phyloP scores from a whole-genome alignment of 495 filamentous ascomycete genomes.

The Penicillium mononematosum region DNA sequence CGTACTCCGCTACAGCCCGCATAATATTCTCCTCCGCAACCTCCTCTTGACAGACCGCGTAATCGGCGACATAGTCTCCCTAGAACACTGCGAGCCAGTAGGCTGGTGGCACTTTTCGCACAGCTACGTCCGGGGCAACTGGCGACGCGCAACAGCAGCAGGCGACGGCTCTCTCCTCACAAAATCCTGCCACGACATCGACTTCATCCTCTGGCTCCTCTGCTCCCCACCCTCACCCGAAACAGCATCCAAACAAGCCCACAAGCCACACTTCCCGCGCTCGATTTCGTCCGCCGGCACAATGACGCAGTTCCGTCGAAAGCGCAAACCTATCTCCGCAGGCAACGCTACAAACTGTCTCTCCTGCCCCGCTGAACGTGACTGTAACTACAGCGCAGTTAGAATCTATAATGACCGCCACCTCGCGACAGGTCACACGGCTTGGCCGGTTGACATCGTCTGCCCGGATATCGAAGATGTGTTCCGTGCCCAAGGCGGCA shows the following conservation, averaged over 20 bases:
- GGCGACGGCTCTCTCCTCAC: conserved; percentile 68
- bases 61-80: conserved; percentile 81
- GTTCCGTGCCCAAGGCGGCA: conserved; percentile 15
- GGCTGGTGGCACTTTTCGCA: conserved; percentile 97
- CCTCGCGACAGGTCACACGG: conserved; percentile 57
- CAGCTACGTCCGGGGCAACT: conserved; percentile 91
- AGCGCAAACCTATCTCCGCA: conserved; percentile 70
- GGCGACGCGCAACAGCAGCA: conserved; percentile 68
- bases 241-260: conserved; percentile 3
- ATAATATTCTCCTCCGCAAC: conserved; percentile 80
- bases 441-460: conserved; percentile 87
- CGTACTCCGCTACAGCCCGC: conserved; percentile 80
- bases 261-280: conserved; percentile 68
- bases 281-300: conserved; percentile 67
- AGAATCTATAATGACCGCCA: conserved; percentile 68
- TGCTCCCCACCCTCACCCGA: conserved; percentile 33
- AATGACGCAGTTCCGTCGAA: conserved; percentile 63
- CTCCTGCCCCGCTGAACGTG: conserved; percentile 66
- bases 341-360: conserved; percentile 84
- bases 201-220: conserved; percentile 82
- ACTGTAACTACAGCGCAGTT: conserved; percentile 80
- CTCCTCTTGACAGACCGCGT: conserved; percentile 65
- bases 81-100: conserved; percentile 91
- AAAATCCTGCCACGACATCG: conserved; percentile 93
- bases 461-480: conserved; percentile 84